Evolutionary conservation across 2,329 filamentous ascomycete genomes (phyloP).

Genomic region (Waltergamsia citrina): DNA sequence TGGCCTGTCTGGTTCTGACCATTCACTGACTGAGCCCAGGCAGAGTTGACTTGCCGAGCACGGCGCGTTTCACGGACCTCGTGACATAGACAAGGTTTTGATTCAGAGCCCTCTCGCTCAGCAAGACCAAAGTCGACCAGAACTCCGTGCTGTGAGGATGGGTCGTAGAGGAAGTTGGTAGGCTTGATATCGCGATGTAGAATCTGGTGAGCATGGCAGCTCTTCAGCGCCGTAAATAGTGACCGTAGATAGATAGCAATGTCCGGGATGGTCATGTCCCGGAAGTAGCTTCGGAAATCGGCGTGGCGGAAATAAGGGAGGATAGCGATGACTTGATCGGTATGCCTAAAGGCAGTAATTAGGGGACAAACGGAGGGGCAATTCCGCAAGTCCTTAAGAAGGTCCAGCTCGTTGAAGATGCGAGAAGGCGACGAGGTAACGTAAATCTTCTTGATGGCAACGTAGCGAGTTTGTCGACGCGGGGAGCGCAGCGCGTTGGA

Average conservation of each 20-base stretch:
- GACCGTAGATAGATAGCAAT: constrained; percentile 86
- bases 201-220: constrained; percentile 76
- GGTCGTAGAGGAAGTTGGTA: constrained; percentile 94
- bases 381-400: constrained; percentile 77
- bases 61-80: constrained; percentile 54
- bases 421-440: constrained; percentile 90
- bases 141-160: constrained; percentile 69
- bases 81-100: constrained; percentile 74
- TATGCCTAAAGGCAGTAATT: constrained; percentile 91
- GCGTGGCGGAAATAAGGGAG: constrained; percentile 92
- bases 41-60: constrained; percentile 46
- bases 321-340: constrained; percentile 91
- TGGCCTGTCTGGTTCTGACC: constrained; percentile 43
- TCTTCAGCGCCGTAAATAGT: constrained; percentile 74
- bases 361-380: constrained; percentile 85
- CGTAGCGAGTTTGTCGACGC: constrained; percentile 53
- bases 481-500: constrained; percentile 21
- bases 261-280: constrained; percentile 76
- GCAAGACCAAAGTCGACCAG: constrained; percentile 99
- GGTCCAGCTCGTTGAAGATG: constrained; percentile 92
- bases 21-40: constrained; percentile 39
- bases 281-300: constrained; percentile 92
- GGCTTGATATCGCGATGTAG: constrained; percentile 95
- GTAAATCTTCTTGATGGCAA: constrained; percentile 99
- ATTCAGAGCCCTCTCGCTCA: constrained; percentile 70